These are phyloP conservation scores for Primulina eburnea DNA, from an alignment of 257 asterid species.

Conservation along the genomic window DNA sequence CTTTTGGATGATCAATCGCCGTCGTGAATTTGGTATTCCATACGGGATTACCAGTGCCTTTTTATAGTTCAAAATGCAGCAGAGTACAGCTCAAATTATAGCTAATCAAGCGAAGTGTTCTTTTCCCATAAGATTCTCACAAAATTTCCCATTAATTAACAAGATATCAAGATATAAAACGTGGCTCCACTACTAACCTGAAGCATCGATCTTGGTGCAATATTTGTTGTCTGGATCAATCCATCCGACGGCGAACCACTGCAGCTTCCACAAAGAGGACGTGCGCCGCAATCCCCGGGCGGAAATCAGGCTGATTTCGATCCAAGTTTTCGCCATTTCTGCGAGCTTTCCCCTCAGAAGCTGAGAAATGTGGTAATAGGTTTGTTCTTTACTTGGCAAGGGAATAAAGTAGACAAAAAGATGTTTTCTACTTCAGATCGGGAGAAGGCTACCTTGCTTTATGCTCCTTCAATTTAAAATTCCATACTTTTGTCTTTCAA, in stretches of 20 bases:
- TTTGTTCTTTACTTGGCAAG: constrained; percentile 44
- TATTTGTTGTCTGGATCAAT: constrained; percentile 61
- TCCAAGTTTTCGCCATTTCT: constrained; percentile 58
- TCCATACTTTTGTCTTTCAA: background rate
- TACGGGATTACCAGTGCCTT: constrained; percentile 52
- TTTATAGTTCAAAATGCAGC: background rate
- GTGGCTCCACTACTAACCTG: constrained; percentile 24
- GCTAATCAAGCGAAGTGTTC: too few relatives aligned
- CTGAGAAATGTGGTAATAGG: constrained; percentile 20
- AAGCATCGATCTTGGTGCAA: constrained; percentile 73
- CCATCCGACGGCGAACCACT: constrained; percentile 91
- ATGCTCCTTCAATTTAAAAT: background rate
- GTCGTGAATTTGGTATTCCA: constrained; percentile 73
- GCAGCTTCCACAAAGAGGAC: constrained; percentile 65
- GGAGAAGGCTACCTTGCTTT: constrained; percentile 36
- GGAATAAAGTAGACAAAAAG: constrained; percentile 26
- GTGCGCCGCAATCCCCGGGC: constrained; percentile 64
- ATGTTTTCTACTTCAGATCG: constrained; percentile 26
- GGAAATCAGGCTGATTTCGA: constrained; percentile 74
- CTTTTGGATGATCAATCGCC: constrained; percentile 37
- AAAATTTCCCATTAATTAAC: background rate
- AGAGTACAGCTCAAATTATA: too few relatives aligned
- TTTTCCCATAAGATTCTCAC: too few relatives aligned
- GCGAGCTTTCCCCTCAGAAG: constrained; percentile 13
- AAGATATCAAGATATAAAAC: too few relatives aligned